phyloP scores from a whole-genome alignment of 768 basidiomycete species.

The Lentinula lateritia region DNA sequence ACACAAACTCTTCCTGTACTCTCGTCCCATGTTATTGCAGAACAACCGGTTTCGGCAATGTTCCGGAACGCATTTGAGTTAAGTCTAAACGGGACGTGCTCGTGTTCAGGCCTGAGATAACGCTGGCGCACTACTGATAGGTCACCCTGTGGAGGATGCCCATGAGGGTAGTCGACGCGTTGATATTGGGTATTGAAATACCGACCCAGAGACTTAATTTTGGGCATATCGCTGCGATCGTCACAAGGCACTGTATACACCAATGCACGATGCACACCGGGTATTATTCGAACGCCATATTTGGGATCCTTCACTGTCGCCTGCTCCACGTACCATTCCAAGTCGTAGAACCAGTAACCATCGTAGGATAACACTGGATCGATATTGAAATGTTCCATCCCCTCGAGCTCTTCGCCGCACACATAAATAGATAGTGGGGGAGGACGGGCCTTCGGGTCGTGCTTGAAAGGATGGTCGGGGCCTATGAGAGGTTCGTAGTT shows the following conservation, averaged over 20 bases:
- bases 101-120: slow-evolving; percentile 11
- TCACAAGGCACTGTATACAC: slow-evolving; percentile 29
- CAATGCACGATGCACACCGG: slow-evolving; percentile 39
- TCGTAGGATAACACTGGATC: slow-evolving; percentile 19
- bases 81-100: slow-evolving; percentile 10
- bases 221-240: slow-evolving; percentile 26
- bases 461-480: slow-evolving; percentile 22
- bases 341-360: slow-evolving; percentile 14
- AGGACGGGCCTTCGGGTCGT: slow-evolving; percentile 20
- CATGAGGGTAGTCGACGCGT: not conserved
- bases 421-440: slow-evolving; percentile 36
- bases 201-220: slow-evolving; percentile 12
- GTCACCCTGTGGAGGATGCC: slow-evolving; percentile 10
- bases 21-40: slow-evolving; percentile 64
- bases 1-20: slow-evolving; percentile 54
- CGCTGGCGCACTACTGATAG: slow-evolving; percentile 18
- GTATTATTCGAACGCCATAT: slow-evolving; percentile 26
- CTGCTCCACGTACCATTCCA: slow-evolving; percentile 20
- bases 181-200: slow-evolving; percentile 6
- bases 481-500: slow-evolving; percentile 24
- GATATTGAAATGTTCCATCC: slow-evolving; percentile 28
- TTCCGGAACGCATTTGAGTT: slow-evolving; percentile 8
- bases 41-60: slow-evolving; percentile 26
- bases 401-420: slow-evolving; percentile 19
- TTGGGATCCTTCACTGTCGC: slow-evolving; percentile 21